Percentiles rank a stretch among this genome's conserved stretches.
Evolutionary conservation across 768 basidiomycete genomes (phyloP).

Genomic region (Serpula lacrymans): DNA sequence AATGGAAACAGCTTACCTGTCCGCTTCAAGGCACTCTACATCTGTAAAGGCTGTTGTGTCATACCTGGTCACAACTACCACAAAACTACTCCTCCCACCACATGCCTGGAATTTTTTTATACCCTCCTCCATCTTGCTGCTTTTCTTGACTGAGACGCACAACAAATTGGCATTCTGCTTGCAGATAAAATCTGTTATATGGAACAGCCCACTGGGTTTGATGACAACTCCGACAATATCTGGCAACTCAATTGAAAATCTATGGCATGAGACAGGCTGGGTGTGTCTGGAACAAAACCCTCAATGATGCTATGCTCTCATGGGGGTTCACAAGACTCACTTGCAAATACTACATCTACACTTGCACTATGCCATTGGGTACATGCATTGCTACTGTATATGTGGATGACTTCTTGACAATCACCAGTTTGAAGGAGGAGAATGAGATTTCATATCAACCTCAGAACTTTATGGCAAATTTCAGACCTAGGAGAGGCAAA

Average conservation of each 20-base stretch:
- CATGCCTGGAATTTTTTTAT: constrained; percentile 34
- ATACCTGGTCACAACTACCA: constrained; percentile 38
- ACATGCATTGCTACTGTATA: constrained; percentile 29
- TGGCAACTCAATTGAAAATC: not conserved
- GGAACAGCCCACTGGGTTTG: constrained; percentile 21
- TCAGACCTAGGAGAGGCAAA: constrained; percentile 30
- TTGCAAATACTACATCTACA: constrained; percentile 11
- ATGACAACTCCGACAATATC: not conserved
- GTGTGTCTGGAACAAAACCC: not conserved
- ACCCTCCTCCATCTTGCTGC: constrained; percentile 35
- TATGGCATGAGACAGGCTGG: constrained; percentile 6
- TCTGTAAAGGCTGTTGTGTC: constrained; percentile 41
- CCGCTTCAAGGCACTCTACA: constrained; percentile 34
- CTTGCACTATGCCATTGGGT: constrained; percentile 4
- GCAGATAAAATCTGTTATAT: constrained; percentile 30
- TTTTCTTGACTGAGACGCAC: constrained; percentile 27
- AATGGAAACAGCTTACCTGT: constrained; percentile 20
- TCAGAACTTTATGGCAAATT: constrained; percentile 27
- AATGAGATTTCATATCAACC: constrained; percentile 20
- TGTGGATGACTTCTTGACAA: constrained; percentile 32
- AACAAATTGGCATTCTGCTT: constrained; percentile 31
- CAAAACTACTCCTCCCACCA: constrained; percentile 38
- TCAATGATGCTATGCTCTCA: not conserved
- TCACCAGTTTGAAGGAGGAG: constrained; percentile 9
- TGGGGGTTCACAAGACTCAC: not conserved